Conservation (phyloP, 768 basidiomycete species). For the Boletus coccyginus region DNA sequence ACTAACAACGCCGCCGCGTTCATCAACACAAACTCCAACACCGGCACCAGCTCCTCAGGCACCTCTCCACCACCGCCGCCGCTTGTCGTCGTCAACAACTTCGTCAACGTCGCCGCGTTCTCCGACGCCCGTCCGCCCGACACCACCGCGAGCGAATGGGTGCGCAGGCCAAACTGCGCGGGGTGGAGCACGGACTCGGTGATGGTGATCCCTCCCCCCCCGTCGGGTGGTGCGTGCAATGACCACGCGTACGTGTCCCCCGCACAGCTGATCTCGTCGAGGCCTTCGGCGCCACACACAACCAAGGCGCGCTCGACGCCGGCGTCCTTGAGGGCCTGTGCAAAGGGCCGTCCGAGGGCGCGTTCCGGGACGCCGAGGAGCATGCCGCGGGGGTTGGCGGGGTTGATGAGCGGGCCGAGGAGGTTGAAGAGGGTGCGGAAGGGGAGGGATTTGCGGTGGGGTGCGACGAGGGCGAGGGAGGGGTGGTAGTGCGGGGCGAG, state of each 20-base stretch:
- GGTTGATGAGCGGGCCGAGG: slow-evolving; percentile 92
- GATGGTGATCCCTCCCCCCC: slow-evolving; percentile 50
- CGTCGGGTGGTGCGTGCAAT: slow-evolving; percentile 48
- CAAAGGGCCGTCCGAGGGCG: slow-evolving; percentile 80
- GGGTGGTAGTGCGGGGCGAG: slow-evolving; percentile 95
- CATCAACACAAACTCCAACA: slow-evolving; percentile 85
- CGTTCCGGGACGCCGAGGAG: slow-evolving; percentile 86
- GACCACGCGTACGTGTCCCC: slow-evolving; percentile 88
- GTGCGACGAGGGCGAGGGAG: slow-evolving; percentile 73
- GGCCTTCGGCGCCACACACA: slow-evolving; percentile 86
- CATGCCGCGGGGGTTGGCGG: slow-evolving; percentile 82
- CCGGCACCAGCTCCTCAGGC: slow-evolving; percentile 56
- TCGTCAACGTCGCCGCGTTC: slow-evolving; percentile 74
- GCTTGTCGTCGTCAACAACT: slow-evolving; percentile 44
- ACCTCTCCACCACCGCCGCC: slow-evolving; percentile 44
- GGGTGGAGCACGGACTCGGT: slow-evolving; percentile 62
- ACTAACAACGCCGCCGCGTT: slow-evolving; percentile 89
- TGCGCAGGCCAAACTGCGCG: slow-evolving; percentile 70
- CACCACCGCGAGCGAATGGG: slow-evolving; percentile 69
- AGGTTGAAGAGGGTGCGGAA: slow-evolving; percentile 98
- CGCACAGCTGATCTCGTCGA: slow-evolving; percentile 96
- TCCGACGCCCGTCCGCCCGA: slow-evolving; percentile 70
- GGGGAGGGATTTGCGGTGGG: slow-evolving; percentile 80
- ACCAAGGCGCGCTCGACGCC: slow-evolving; percentile 85
- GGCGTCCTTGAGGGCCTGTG: slow-evolving; percentile 63